Evolutionary conservation across 2,329 filamentous ascomycete genomes (phyloP).

Genomic region (Colletotrichum musae): DNA sequence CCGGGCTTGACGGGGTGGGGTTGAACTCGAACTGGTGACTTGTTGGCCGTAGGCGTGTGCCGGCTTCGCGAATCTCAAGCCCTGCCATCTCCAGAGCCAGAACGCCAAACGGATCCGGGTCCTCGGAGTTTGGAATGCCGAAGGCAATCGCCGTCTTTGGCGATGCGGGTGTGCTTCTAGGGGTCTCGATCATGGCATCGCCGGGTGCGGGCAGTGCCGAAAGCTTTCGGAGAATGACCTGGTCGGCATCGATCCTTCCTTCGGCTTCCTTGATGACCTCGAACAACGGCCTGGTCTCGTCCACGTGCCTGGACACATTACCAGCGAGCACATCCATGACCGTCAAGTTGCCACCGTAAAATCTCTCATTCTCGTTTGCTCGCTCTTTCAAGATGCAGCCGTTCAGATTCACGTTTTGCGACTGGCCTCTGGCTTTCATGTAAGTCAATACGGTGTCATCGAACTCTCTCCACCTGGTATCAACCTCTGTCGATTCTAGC

Average conservation of each 20-base stretch:
- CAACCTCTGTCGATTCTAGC: constrained; percentile 65
- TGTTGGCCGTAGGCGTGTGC: constrained; percentile 78
- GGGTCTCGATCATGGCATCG: constrained; percentile 73
- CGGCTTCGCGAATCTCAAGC: constrained; percentile 91
- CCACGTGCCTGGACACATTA: constrained; percentile 67
- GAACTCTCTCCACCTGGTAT: constrained; percentile 66
- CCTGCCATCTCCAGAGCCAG: constrained; percentile 92
- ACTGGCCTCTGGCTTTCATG: constrained; percentile 70
- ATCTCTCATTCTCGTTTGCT: constrained; percentile 72
- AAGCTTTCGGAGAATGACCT: constrained; percentile 73
- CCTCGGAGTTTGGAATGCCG: constrained; percentile 82
- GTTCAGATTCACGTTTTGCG: constrained; percentile 68
- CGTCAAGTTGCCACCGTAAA: constrained; percentile 65
- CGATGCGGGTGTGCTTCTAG: constrained; percentile 50
- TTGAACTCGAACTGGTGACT: constrained; percentile 89
- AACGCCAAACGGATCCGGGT: constrained; percentile 94
- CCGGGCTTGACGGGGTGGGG: constrained; percentile 81
- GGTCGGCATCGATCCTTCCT: constrained; percentile 83
- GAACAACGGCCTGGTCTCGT: constrained; percentile 73
- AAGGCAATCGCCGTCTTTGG: constrained; percentile 66
- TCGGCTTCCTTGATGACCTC: constrained; percentile 92
- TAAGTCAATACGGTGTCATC: constrained; percentile 71
- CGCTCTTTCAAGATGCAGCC: constrained; percentile 71
- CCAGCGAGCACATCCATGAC: constrained; percentile 72
- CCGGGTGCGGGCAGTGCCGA: constrained; percentile 80